These are phyloP conservation scores for Penicillium coprophilum DNA, from an alignment of 495 filamentous ascomycete genomes.

Conservation along the genomic window DNA sequence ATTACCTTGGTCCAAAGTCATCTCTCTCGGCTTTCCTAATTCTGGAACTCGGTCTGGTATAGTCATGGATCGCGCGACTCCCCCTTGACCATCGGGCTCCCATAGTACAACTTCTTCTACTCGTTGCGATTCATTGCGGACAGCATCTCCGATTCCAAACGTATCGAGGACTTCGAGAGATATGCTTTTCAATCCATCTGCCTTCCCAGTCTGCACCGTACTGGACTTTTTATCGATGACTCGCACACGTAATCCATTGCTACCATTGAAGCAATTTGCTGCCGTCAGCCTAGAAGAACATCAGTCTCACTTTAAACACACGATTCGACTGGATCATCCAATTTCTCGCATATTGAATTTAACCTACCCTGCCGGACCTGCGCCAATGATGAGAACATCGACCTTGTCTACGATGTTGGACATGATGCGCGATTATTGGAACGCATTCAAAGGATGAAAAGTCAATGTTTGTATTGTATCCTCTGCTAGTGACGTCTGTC, in stretches of 20 bases:
- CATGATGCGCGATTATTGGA: no score
- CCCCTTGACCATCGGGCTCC: background rate
- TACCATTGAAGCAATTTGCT: slow-evolving; percentile 52
- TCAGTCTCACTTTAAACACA: no score
- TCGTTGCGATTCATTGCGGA: no score
- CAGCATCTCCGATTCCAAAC: slow-evolving; percentile 58
- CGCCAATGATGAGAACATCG: slow-evolving; percentile 39
- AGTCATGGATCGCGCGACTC: no score
- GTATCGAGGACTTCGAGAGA: slow-evolving; percentile 71
- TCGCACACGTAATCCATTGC: slow-evolving; percentile 46
- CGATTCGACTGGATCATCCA: no score
- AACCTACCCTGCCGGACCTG: slow-evolving; percentile 50
- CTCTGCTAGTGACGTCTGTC: no score
- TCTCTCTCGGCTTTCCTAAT: no score
- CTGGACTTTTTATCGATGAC: slow-evolving; percentile 56
- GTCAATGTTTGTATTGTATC: no score
- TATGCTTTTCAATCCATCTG: slow-evolving; percentile 69
- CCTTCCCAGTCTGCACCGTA: slow-evolving; percentile 57
- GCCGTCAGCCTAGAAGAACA: slow-evolving; percentile 59
- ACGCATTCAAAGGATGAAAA: no score
- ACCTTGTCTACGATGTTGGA: background rate
- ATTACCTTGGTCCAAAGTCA: no score
- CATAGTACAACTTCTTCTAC: slow-evolving; percentile 13
- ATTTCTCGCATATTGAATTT: slow-evolving; percentile 6
- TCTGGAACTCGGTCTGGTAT: no score